Evolutionary conservation across 1,139 yeast species (phyloP).

Genomic region (Magnusiomyces paraingens): DNA sequence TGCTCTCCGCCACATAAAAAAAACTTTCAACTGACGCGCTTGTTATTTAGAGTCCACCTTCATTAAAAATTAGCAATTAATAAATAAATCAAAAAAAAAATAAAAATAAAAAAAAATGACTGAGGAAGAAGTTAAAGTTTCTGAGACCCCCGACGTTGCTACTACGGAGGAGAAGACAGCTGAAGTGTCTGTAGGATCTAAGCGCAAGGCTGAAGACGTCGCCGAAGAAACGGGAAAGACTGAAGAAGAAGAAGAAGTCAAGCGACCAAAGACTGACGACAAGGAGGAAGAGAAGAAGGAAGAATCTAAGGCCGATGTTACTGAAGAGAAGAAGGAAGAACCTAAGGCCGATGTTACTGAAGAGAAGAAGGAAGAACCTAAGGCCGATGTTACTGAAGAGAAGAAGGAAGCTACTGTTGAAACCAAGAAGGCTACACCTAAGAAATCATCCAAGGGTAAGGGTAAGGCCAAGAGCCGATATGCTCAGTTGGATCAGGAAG

Average conservation of each 20-base stretch:
- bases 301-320: conserved; percentile 34
- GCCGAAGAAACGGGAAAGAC: conserved; percentile 22
- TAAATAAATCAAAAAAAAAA: neutral
- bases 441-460: conserved; percentile 19
- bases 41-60: neutral
- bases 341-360: conserved; percentile 6
- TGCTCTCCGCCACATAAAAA: neutral
- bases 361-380: conserved; percentile 7
- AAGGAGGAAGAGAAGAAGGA: conserved; percentile 22
- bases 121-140: conserved; percentile 15
- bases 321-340: conserved; percentile 17
- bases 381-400: conserved; percentile 2
- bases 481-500: conserved; percentile 32
- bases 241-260: conserved; percentile 25
- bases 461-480: conserved; percentile 22
- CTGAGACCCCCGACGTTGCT: conserved; percentile 12
- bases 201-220: conserved; percentile 21
- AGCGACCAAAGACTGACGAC: neutral
- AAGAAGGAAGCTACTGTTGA: neutral
- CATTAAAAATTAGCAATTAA: neutral
- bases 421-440: conserved; percentile 3
- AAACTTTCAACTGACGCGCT: neutral
- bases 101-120: conserved; percentile 14
- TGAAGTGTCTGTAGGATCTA: conserved; percentile 6
- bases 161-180: conserved; percentile 3